Percentiles rank a stretch among this genome's conserved stretches.
phyloP scores from a whole-genome alignment of 805 yeast genomes.

The Saccharomycopsis fermentans region DNA sequence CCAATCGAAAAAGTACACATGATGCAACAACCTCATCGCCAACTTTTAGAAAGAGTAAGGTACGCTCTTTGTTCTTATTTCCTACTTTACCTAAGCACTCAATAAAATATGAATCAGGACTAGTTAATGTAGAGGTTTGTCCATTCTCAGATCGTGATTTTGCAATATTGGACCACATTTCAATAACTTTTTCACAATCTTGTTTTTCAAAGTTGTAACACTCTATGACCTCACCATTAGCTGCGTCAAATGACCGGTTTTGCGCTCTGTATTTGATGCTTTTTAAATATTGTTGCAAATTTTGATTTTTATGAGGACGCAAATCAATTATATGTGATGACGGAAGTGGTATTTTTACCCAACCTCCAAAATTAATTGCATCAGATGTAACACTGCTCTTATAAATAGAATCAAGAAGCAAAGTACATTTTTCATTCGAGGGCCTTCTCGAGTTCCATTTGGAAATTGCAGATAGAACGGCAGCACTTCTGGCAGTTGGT shows the following conservation, averaged over 20 bases:
- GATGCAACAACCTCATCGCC: background rate
- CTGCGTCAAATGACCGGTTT: background rate
- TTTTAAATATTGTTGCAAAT: background rate
- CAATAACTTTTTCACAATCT: background rate
- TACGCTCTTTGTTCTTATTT: background rate
- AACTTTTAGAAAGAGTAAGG: background rate
- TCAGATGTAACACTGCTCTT: constrained; percentile 1
- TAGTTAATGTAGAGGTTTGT: background rate
- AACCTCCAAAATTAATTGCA: constrained; percentile 1
- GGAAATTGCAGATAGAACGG: background rate
- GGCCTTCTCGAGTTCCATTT: background rate
- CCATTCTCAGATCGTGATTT: background rate
- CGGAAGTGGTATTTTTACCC: background rate
- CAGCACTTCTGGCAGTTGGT: background rate
- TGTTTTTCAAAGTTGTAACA: background rate
- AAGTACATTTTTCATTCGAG: background rate
- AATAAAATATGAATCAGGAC: background rate
- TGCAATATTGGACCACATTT: background rate
- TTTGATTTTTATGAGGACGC: background rate
- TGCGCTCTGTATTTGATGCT: background rate
- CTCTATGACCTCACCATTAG: background rate
- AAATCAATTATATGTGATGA: background rate
- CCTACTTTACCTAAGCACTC: background rate
- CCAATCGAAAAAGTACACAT: background rate
- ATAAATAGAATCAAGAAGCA: background rate